Percentiles rank a stretch among this genome's conserved stretches.
These are phyloP conservation scores for Aureococcus anophagefferens DNA, from an alignment of 108 stramenopile genomes.

Conservation along the genomic window DNA sequence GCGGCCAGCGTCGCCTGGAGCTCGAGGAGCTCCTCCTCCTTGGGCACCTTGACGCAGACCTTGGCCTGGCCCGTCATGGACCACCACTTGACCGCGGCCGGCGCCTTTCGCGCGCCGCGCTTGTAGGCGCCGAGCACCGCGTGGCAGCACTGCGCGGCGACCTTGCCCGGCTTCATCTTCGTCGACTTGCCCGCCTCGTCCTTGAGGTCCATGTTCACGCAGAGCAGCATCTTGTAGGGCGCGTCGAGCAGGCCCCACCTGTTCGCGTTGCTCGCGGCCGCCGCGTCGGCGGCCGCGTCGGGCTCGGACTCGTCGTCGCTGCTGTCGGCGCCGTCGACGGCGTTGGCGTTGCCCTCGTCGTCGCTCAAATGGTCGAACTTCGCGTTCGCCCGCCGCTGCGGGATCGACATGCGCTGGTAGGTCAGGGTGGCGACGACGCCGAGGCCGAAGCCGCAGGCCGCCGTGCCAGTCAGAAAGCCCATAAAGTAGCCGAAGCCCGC, in stretches of 20 bases:
- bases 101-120: neutral
- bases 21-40: neutral
- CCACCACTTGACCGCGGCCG: neutral
- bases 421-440: too few species aligned
- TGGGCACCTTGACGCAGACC: slow-evolving; percentile 2
- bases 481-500: too few species aligned
- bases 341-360: too few species aligned
- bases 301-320: too few species aligned
- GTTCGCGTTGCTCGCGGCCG: neutral
- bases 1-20: too few species aligned
- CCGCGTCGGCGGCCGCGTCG: neutral
- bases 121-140: neutral
- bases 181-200: neutral
- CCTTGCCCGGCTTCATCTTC: neutral
- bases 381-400: too few species aligned
- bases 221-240: slow-evolving; percentile 1
- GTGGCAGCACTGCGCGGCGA: neutral
- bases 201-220: neutral
- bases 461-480: too few species aligned
- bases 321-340: too few species aligned
- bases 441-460: too few species aligned
- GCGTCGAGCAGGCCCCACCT: neutral
- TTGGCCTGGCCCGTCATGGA: neutral
- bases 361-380: too few species aligned
- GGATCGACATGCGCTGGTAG: too few species aligned